Base-by-base conservation (phyloP, 495 filamentous ascomycete species). In the Chaetomium cochliodes region DNA sequence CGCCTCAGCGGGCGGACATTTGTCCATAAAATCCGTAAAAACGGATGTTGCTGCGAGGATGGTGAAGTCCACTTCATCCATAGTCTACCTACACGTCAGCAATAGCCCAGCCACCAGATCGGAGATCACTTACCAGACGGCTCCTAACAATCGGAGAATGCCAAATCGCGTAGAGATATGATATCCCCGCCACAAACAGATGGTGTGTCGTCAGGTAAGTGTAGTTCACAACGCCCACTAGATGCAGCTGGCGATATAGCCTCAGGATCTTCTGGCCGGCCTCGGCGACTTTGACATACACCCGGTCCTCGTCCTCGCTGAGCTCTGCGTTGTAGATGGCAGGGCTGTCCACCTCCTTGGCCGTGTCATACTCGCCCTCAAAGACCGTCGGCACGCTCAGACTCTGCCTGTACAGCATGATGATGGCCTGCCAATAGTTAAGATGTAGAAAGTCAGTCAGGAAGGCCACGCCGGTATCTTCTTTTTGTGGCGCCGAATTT, bases 351-450 rank as follows among this genome's bases (percentile, higher is more conserved):
- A 82, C 79, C 64, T 82, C 80, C 64, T 81, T 89, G 2, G 87
- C 83, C 1, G 87, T 88, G 49, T 85, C 85, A 49, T 90, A 81
- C 75, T 96, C 92, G 23, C 87, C 87, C 52, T 92, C 91, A 59
- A 97, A 85, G 63, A 90, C 83, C 5, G 88, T 85, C 15, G 93
- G 93, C n/a, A 93, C 91, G 22, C 90, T 90, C 54, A 98, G 78
- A 71, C 91, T 93, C 70, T 96, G 93, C 60, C 93, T 83, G 74
- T 97, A 98, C 4, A 98, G 84, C 91, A 96, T 90, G 67, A 98
- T 96, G 60, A 97, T 86, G n/a, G 92, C 90, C 74, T 98, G 93
- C 92, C 92, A 98, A 73, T 97, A 98, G 72, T 98, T 98, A 55
- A 98, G 76, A 65, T 97, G 91, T 7, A 97, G 79, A 67, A 97